These are phyloP conservation scores for Turnera subulata DNA, from an alignment of 345 rosid species.

Conservation along the genomic window DNA sequence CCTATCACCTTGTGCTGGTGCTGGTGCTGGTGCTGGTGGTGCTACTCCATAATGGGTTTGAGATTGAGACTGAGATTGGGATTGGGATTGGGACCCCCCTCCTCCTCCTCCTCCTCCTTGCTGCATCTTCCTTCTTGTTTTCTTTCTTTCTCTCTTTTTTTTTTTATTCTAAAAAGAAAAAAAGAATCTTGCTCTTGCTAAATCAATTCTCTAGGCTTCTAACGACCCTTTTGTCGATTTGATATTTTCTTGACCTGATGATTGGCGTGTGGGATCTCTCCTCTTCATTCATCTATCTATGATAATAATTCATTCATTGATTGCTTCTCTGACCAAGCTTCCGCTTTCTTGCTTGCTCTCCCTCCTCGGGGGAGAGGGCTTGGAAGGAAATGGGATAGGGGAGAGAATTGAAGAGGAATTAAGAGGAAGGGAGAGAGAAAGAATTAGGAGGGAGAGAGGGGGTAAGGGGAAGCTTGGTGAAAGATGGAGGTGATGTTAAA, in stretches of 20 bases:
- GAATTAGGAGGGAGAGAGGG: conserved; percentile 2
- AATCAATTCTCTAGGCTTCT: background rate
- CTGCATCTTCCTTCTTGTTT: conserved; percentile 36
- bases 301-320: background rate
- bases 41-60: conserved; percentile 32
- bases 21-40: too few species aligned
- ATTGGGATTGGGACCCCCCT: conserved; percentile 29
- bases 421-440: background rate
- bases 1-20: conserved; percentile 8
- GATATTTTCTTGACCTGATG: background rate
- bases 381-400: background rate
- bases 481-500: conserved; percentile 8
- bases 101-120: conserved; percentile 44
- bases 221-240: background rate
- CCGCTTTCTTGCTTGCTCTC: conserved; percentile 3
- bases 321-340: background rate
- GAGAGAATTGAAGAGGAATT: conserved; percentile 11
- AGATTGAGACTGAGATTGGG: too few species aligned
- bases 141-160: background rate
- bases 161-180: too few species aligned
- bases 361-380: background rate
- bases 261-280: conserved; percentile 8
- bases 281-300: conserved; percentile 6
- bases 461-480: conserved; percentile 3
- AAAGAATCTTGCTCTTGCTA: too few species aligned